Base-by-base conservation (phyloP, 73 alveolate species). In the Paramecium sexaurelia region DNA sequence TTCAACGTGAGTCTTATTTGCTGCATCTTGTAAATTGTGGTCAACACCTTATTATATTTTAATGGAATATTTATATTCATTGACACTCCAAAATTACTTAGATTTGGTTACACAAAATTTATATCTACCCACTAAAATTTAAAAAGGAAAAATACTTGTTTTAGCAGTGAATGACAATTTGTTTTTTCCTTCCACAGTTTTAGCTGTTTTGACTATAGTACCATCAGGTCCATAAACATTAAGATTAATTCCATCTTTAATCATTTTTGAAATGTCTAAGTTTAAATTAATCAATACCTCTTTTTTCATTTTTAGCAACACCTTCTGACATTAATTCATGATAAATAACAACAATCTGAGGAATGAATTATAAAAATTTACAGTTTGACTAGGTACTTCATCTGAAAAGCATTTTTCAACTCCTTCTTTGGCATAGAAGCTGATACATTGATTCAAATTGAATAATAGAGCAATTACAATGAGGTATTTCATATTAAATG, bases 91-190 rank as follows among this genome's bases (percentile, higher is more conserved):
- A 22, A 78, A 78, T 78, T 78, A 24, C 6, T 78, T 78, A 13
- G 75, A 13, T 13, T 78, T 78, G 6, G 41, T 22, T 9, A 78
- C 90, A 41, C 90, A 78, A 27, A 78, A 78, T 27, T 78, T 78
- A 11, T 78, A 78, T 78, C 71, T 37, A 6, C 90, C 90, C 90
- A 78, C 90, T 78, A 40, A 10, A 10, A 78, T 11, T 19, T 13
- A 33, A 17, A 5, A 37, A 19, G 7, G 9, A 73, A 0, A 3
- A 24, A 5, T 78, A 78, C 90, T 78, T 78, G 90, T 36, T 78
- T 78, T 39, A 7, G 90, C 90, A n/a, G 75, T 78, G 90, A 78
- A 43, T 78, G 90, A 78, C 41, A 78, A 78, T 41, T 78, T 78
- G 55, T 78, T 78, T 17, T 32, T 32, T 41, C 90, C 90, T 29